Evolutionary conservation across 192 early-diverging fungal species (phyloP).

Genomic region (Umbelopsis ramanniana): DNA sequence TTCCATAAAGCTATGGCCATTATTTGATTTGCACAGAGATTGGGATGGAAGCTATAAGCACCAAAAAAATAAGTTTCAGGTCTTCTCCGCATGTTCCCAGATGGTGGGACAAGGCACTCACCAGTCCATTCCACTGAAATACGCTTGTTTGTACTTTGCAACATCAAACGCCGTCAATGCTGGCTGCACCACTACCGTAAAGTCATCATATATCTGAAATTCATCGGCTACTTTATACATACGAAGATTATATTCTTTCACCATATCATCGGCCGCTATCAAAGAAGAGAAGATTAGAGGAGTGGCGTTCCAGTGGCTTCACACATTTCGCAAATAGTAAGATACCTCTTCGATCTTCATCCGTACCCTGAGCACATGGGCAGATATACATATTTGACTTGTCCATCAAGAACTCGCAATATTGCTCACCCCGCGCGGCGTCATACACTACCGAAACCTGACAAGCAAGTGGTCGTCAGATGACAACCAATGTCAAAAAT

Average conservation of each 20-base stretch:
- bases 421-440: conserved; percentile 51
- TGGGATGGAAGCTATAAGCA: conserved; percentile 56
- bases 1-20: conserved; percentile 60
- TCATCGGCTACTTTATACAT: conserved; percentile 36
- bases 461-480: background rate
- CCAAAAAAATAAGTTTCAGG: background rate
- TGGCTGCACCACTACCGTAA: conserved; percentile 50
- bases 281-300: background rate
- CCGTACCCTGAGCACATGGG: conserved; percentile 46
- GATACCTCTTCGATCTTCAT: conserved; percentile 46
- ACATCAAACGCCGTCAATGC: conserved; percentile 50
- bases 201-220: conserved; percentile 31
- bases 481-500: conserved; percentile 1
- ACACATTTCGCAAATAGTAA: background rate
- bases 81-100: conserved; percentile 3
- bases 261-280: conserved; percentile 38
- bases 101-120: conserved; percentile 28
- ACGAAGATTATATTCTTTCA: conserved; percentile 37
- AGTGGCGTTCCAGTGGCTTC: background rate
- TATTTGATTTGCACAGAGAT: conserved; percentile 57
- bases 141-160: conserved; percentile 50
- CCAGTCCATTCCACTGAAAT: conserved; percentile 58
- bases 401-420: conserved; percentile 56
- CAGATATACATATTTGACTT: conserved; percentile 49
- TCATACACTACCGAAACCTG: conserved; percentile 54